Conservation (phyloP, 192 early-diverging fungal genomes). For the Linderina pennispora region DNA sequence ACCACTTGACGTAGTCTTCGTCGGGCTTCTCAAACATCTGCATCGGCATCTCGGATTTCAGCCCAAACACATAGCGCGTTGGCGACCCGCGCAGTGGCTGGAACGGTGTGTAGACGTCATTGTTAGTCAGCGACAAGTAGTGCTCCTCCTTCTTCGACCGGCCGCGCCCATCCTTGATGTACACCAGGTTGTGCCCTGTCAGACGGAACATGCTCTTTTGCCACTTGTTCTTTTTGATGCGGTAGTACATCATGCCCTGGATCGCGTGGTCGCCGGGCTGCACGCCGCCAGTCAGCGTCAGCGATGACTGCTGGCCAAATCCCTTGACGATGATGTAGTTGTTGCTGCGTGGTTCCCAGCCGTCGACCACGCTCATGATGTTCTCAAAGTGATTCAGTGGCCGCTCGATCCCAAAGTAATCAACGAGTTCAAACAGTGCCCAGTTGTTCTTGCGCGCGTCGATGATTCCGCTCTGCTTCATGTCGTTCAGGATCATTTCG, state of each 20-base stretch:
- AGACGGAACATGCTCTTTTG: slow-evolving; percentile 67
- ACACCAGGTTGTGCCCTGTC: slow-evolving; percentile 28
- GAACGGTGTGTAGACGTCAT: slow-evolving; percentile 81
- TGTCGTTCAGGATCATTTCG: slow-evolving; percentile 63
- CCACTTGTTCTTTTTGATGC: slow-evolving; percentile 82
- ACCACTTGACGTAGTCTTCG: slow-evolving; percentile 66
- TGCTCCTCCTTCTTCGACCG: slow-evolving; percentile 31
- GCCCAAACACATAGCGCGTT: slow-evolving; percentile 74
- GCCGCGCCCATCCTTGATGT: slow-evolving; percentile 26
- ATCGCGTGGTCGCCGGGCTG: slow-evolving; percentile 35
- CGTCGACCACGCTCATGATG: slow-evolving; percentile 69
- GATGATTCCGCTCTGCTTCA: slow-evolving; percentile 57
- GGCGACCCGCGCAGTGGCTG: slow-evolving; percentile 62
- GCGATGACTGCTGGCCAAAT: slow-evolving; percentile 40
- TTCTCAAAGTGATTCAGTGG: slow-evolving; percentile 89
- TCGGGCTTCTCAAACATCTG: slow-evolving; percentile 78
- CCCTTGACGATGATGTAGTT: slow-evolving; percentile 75
- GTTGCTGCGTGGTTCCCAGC: slow-evolving; percentile 74
- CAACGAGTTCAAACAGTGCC: slow-evolving; percentile 89
- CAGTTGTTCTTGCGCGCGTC: slow-evolving; percentile 50
- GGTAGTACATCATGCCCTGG: slow-evolving; percentile 67
- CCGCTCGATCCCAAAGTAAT: slow-evolving; percentile 82
- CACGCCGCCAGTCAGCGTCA: slow-evolving; percentile 21
- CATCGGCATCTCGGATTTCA: slow-evolving; percentile 73
- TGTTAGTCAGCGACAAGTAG: slow-evolving; percentile 54